Percentiles rank a stretch among this genome's conserved stretches.
phyloP scores from a whole-genome alignment of 2,329 filamentous ascomycete genomes.

The Trichoderma afroharzianum region DNA sequence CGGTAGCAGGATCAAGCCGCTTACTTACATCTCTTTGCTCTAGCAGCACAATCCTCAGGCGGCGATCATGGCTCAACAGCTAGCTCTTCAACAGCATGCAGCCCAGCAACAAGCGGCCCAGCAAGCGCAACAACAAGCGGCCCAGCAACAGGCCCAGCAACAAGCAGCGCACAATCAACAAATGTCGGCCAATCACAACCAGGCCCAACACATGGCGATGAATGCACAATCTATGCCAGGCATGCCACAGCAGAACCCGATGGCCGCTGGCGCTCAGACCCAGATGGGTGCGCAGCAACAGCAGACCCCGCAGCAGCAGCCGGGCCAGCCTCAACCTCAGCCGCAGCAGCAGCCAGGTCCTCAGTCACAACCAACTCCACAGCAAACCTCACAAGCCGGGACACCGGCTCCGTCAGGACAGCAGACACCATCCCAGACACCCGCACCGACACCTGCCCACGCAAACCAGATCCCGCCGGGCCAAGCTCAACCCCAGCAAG shows the following conservation, averaged over 20 bases:
- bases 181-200: slow-evolving; percentile 41
- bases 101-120: slow-evolving; percentile 16
- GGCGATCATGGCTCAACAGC: slow-evolving; percentile 45
- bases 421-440: slow-evolving; percentile 47
- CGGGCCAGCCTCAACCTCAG: slow-evolving; percentile 24
- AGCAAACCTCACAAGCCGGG: slow-evolving; percentile 40
- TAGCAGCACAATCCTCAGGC: slow-evolving; percentile 31
- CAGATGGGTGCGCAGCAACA: slow-evolving; percentile 29
- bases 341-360: slow-evolving; percentile 28
- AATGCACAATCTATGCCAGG: slow-evolving; percentile 44
- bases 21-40: neutral
- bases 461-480: slow-evolving; percentile 30
- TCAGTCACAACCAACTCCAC: slow-evolving; percentile 42
- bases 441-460: slow-evolving; percentile 37
- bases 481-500: slow-evolving; percentile 32
- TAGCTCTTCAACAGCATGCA: slow-evolving; percentile 42
- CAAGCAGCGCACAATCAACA: slow-evolving; percentile 38
- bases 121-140: slow-evolving; percentile 26
- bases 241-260: slow-evolving; percentile 42
- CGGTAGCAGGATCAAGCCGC: neutral
- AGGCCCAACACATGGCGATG: slow-evolving; percentile 47
- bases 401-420: slow-evolving; percentile 43
- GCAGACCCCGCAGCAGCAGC: slow-evolving; percentile 5
- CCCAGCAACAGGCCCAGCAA: slow-evolving; percentile 24
- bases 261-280: slow-evolving; percentile 32